Evolutionary conservation across 805 yeast genomes (phyloP).

Genomic region (Suhomyces canberraensis): DNA sequence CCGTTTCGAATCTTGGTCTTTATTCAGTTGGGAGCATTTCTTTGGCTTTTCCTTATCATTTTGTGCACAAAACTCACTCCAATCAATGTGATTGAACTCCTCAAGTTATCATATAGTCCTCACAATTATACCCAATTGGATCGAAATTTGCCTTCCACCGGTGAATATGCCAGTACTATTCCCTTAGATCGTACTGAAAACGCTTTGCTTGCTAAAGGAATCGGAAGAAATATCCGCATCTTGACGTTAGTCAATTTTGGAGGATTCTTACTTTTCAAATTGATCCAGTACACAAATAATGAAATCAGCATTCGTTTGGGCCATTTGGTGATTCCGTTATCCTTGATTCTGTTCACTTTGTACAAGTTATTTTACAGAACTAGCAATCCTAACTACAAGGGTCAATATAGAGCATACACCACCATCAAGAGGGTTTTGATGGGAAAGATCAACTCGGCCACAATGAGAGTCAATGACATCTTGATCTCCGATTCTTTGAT

Average conservation of each 20-base stretch:
- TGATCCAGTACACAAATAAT: constrained; percentile 3
- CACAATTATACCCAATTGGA: constrained; percentile 32
- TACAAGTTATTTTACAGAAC: constrained; percentile 32
- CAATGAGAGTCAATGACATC: constrained; percentile 72
- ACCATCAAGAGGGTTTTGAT: constrained; percentile 50
- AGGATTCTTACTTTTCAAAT: constrained; percentile 21
- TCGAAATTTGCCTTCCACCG: constrained; percentile 17
- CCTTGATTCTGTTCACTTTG: constrained; percentile 14
- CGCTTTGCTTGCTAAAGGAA: constrained; percentile 28
- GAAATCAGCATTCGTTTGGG: constrained; percentile 3
- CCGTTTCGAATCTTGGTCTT: constrained; percentile 47
- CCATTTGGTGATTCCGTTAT: constrained; percentile 28
- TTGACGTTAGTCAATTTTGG: constrained; percentile 21
- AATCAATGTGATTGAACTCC: constrained; percentile 45
- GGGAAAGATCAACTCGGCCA: constrained; percentile 58
- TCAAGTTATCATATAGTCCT: constrained; percentile 39
- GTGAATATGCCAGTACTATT: constrained; percentile 31
- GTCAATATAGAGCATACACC: constrained; percentile 42
- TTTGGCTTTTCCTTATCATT: constrained; percentile 51
- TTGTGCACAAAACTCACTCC: constrained; percentile 31
- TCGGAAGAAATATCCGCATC: constrained; percentile 29
- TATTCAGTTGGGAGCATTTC: constrained; percentile 46
- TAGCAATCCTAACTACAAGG: constrained; percentile 26
- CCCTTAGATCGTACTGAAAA: constrained; percentile 32
- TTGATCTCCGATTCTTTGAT: constrained; percentile 80